phyloP scores from a whole-genome alignment of 208 protist genomes.

The Cochliopodium minus region DNA sequence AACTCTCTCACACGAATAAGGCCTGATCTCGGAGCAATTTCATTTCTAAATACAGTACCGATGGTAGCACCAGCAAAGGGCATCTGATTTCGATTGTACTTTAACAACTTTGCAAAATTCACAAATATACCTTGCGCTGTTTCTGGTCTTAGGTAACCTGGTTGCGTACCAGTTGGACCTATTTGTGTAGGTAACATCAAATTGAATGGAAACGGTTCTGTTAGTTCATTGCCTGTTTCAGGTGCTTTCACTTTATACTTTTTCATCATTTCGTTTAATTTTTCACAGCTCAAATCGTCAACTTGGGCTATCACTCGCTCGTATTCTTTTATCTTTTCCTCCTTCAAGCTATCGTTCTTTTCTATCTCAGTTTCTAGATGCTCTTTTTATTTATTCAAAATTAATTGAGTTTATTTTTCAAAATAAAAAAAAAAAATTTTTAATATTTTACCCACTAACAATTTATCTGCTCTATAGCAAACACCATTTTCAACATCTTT shows the following conservation, averaged over 20 bases:
- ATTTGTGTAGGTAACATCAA: slow-evolving; percentile 98
- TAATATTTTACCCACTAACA: slow-evolving; percentile 44
- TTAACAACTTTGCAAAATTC: slow-evolving; percentile 81
- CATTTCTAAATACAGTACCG: slow-evolving; percentile 95
- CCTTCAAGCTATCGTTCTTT: slow-evolving; percentile 25
- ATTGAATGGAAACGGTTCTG: slow-evolving; percentile 94
- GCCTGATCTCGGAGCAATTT: slow-evolving; percentile 88
- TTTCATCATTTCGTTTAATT: slow-evolving; percentile 50
- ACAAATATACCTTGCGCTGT: slow-evolving; percentile 97
- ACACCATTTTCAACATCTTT: slow-evolving; percentile 72
- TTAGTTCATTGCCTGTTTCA: slow-evolving; percentile 76
- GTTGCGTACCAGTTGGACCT: slow-evolving; percentile 73
- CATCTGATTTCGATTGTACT: slow-evolving; percentile 83
- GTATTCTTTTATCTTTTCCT: slow-evolving; percentile 36
- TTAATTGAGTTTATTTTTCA: slow-evolving; percentile 17
- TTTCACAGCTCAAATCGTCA: slow-evolving; percentile 52
- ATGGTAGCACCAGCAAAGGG: slow-evolving; percentile 96
- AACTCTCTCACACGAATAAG: slow-evolving; percentile 91
- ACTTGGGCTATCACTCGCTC: slow-evolving; percentile 39
- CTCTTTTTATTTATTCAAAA: slow-evolving; percentile 41
- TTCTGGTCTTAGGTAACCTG: slow-evolving; percentile 93
- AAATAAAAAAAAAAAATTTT: background rate
- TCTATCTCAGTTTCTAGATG: slow-evolving; percentile 44
- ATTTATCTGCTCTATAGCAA: slow-evolving; percentile 91
- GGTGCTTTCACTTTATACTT: slow-evolving; percentile 67